Conservation (phyloP, 2,329 filamentous ascomycete species). For the Amesomyces nigricolor region DNA sequence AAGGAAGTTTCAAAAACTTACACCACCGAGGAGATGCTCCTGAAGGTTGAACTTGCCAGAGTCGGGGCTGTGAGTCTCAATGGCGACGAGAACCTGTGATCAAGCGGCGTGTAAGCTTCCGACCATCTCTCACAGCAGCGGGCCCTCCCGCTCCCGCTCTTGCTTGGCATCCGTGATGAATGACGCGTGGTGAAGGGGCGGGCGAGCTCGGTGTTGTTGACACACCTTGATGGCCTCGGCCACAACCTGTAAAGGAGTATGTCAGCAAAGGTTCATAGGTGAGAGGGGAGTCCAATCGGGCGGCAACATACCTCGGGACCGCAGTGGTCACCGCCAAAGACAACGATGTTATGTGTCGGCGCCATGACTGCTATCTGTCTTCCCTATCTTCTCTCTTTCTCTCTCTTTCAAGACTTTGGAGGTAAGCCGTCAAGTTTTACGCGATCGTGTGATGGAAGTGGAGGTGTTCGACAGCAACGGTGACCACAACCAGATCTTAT, state of each 20-base stretch:
- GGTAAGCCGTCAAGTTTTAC: no score
- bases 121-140: neutral
- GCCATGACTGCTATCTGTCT: conserved; percentile 47
- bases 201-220: neutral
- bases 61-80: conserved; percentile 66
- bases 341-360: conserved; percentile 65
- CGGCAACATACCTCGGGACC: conserved; percentile 67
- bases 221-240: conserved; percentile 78
- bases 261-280: conserved; percentile 6
- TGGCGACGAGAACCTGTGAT: conserved; percentile 64
- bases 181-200: neutral
- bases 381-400: neutral
- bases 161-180: no score
- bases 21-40: conserved; percentile 84
- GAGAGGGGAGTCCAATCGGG: neutral
- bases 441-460: no score
- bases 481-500: no score
- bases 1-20: conserved; percentile 46
- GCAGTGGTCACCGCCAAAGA: conserved; percentile 78
- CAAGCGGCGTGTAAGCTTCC: neutral
- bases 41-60: conserved; percentile 80
- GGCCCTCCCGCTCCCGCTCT: no score
- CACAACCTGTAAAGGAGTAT: conserved; percentile 56
- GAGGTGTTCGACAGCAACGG: no score
- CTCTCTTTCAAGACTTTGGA: no score